Conservation (phyloP, 768 basidiomycete genomes). For the Lactarius psammicola region DNA sequence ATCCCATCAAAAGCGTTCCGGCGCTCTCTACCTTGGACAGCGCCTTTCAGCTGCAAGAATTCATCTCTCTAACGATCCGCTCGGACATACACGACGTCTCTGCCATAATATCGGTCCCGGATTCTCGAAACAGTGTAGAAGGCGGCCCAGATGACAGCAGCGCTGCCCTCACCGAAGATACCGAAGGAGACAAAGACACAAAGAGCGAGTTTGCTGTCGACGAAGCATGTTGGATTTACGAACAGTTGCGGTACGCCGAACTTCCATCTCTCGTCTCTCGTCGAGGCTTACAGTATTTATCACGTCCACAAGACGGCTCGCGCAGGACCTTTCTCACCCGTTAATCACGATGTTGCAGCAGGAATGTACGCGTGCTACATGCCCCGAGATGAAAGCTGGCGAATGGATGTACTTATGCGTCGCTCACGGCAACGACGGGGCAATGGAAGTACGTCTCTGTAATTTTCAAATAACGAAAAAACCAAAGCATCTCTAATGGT, state of each 20-base stretch:
- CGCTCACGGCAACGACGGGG: slow-evolving; percentile 85
- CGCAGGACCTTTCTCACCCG: slow-evolving; percentile 83
- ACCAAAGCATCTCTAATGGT: slow-evolving; percentile 6
- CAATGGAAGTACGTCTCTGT: slow-evolving; percentile 66
- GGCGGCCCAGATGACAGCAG: slow-evolving; percentile 25
- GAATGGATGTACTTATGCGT: slow-evolving; percentile 98
- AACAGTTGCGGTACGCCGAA: slow-evolving; percentile 50
- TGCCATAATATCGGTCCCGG: slow-evolving; percentile 72
- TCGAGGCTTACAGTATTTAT: neutral
- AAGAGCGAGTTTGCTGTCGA: slow-evolving; percentile 63
- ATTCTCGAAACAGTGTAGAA: slow-evolving; percentile 30
- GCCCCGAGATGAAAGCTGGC: slow-evolving; percentile 98
- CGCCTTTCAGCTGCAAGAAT: slow-evolving; percentile 93
- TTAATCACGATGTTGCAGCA: slow-evolving; percentile 82
- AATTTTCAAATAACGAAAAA: neutral
- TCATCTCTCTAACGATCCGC: slow-evolving; percentile 84
- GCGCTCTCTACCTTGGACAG: slow-evolving; percentile 76
- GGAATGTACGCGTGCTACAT: slow-evolving; percentile 81
- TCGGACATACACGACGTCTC: slow-evolving; percentile 88
- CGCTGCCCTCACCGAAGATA: slow-evolving; percentile 34
- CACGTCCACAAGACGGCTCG: slow-evolving; percentile 60
- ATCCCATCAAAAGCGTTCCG: slow-evolving; percentile 69
- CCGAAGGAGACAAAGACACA: slow-evolving; percentile 37
- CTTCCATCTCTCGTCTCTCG: neutral
- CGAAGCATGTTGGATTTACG: slow-evolving; percentile 83